Evolutionary conservation across 2,329 filamentous ascomycete genomes (phyloP).

Genomic region (Microcyclosporella mali): DNA sequence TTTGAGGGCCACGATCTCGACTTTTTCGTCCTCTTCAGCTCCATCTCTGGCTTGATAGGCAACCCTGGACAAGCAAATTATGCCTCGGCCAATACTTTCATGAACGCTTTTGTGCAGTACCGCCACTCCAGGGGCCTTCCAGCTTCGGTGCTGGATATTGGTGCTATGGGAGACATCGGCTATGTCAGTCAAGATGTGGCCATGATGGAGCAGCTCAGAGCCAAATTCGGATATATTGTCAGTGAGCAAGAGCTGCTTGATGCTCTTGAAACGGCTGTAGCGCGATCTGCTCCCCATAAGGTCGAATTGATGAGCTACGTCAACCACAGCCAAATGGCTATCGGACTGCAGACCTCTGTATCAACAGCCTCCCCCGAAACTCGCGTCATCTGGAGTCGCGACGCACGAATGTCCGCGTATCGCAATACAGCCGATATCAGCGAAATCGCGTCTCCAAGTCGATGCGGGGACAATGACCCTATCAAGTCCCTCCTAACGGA

Average conservation of each 20-base stretch:
- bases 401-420: not conserved
- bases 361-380: not conserved
- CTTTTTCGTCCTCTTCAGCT: slow-evolving; percentile 26
- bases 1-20: not conserved
- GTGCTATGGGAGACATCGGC: slow-evolving; percentile 42
- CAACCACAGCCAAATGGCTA: not conserved
- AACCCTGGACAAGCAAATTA: slow-evolving; percentile 39
- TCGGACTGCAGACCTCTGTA: not conserved
- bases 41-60: slow-evolving; percentile 15
- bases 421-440: not conserved
- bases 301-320: not conserved
- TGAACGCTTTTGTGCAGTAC: slow-evolving; percentile 30
- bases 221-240: not conserved
- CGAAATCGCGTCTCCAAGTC: too few species aligned
- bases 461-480: too few species aligned
- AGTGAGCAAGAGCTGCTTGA: not conserved
- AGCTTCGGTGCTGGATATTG: slow-evolving; percentile 48
- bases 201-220: not conserved
- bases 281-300: not conserved
- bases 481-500: too few species aligned
- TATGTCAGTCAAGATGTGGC: slow-evolving; percentile 22
- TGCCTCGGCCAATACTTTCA: slow-evolving; percentile 42
- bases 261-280: not conserved
- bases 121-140: slow-evolving; percentile 38
- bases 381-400: slow-evolving; percentile 1